Conservation (phyloP, 1,284 basidiomycete genomes). For the Naganishia sp. region DNA sequence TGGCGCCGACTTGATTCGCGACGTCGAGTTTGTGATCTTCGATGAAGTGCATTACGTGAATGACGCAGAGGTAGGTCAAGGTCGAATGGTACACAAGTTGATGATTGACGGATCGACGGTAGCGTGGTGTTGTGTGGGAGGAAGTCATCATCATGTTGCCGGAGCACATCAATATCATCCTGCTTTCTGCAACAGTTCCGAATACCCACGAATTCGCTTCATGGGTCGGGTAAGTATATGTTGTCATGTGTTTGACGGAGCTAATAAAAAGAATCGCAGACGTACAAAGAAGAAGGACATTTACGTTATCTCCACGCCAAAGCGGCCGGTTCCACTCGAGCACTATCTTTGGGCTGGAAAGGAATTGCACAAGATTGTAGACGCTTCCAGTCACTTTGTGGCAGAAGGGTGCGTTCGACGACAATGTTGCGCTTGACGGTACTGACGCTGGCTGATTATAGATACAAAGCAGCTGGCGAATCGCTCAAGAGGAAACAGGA, state of each 20-base stretch:
- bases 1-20: conserved; percentile 95
- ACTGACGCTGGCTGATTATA: conserved; percentile 44
- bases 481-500: conserved; percentile 91
- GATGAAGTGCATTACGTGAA: conserved; percentile 99
- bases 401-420: conserved; percentile 63
- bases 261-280: conserved; percentile 55
- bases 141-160: conserved; percentile 99
- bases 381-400: conserved; percentile 77
- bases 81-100: not conserved
- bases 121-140: conserved; percentile 99
- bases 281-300: conserved; percentile 99
- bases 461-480: conserved; percentile 86
- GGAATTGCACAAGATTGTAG: conserved; percentile 90
- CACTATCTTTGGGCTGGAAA: conserved; percentile 94
- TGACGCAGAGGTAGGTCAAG: conserved; percentile 86
- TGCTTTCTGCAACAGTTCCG: conserved; percentile 96
- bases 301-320: conserved; percentile 96
- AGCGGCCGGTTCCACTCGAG: conserved; percentile 94
- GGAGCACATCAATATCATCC: conserved; percentile 93
- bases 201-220: conserved; percentile 98
- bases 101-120: not conserved
- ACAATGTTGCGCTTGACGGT: conserved; percentile 16
- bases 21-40: conserved; percentile 99
- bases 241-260: not conserved
- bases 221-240: conserved; percentile 86